A percentile compares a stretch with the other conserved stretches of the same genome.
phyloP scores from a whole-genome alignment of 2,329 filamentous ascomycete genomes.

The Cordyceps tenuipes region DNA sequence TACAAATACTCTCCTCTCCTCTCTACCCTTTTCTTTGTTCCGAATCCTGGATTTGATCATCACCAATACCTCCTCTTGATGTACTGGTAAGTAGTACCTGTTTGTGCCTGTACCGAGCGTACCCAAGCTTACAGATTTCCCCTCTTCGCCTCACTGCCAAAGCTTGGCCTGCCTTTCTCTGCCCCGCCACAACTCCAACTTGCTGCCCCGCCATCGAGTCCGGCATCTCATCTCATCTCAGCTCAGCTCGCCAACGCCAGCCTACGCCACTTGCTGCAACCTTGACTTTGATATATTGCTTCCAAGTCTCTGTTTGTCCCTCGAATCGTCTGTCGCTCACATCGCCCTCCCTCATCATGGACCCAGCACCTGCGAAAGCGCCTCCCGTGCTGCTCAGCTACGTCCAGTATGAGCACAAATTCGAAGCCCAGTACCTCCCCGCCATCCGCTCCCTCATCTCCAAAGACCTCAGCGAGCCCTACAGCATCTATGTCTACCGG shows the following conservation, averaged over 20 bases:
- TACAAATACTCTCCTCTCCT: neutral
- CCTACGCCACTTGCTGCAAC: neutral
- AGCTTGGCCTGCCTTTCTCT: neutral
- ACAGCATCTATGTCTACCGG: conserved; percentile 98
- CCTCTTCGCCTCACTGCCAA: neutral
- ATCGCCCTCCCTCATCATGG: conserved; percentile 19
- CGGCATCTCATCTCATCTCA: conserved; percentile 6
- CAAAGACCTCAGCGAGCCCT: conserved; percentile 93
- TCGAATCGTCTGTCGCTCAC: neutral
- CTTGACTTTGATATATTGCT: neutral
- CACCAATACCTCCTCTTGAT: too few relatives aligned
- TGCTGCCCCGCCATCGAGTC: neutral
- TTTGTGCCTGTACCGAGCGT: too few relatives aligned
- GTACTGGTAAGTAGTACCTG: too few relatives aligned
- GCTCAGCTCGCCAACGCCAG: neutral
- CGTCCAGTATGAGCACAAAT: conserved; percentile 52
- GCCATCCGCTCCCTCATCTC: conserved; percentile 89
- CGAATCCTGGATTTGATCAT: too few relatives aligned
- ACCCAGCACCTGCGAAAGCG: conserved; percentile 22
- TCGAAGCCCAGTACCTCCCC: conserved; percentile 62
- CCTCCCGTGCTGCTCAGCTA: conserved; percentile 45
- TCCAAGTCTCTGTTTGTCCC: neutral
- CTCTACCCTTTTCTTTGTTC: too few relatives aligned
- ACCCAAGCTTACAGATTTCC: too few relatives aligned
- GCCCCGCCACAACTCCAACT: neutral